Percentiles rank a stretch among this genome's conserved stretches.
phyloP scores from a whole-genome alignment of 306 rosid genomes.

The Pterocarpus santalinus region DNA sequence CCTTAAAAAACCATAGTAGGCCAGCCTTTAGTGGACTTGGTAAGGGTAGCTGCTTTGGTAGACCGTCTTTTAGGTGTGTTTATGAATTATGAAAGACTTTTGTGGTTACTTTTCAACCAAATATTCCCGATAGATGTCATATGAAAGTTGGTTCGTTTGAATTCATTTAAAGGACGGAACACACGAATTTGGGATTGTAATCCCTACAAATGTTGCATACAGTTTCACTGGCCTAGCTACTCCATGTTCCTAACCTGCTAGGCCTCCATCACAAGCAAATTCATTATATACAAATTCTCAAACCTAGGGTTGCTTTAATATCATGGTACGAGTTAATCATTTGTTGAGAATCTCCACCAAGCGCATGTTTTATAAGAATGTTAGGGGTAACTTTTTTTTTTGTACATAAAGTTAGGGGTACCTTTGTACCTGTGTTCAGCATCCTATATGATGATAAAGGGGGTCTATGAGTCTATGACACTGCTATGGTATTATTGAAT shows the following conservation, averaged over 20 bases:
- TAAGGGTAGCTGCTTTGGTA: constrained; percentile 22
- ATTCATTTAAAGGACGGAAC: constrained; percentile 5
- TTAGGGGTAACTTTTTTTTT: constrained; percentile 3
- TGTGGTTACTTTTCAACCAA: constrained; percentile 20
- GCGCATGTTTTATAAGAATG: constrained; percentile 1
- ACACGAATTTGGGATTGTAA: background rate
- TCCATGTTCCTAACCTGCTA: background rate
- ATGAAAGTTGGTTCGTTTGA: background rate
- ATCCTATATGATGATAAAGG: background rate
- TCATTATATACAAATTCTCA: background rate
- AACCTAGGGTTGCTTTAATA: background rate
- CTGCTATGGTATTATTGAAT: constrained; percentile 20
- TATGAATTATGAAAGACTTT: constrained; percentile 17
- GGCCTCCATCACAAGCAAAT: background rate
- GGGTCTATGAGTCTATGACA: constrained; percentile 19
- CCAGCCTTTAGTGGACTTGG: background rate
- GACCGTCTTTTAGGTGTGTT: constrained; percentile 1
- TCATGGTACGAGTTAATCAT: background rate
- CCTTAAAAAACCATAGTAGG: no score
- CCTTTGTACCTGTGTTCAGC: constrained; percentile 31
- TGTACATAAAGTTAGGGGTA: background rate
- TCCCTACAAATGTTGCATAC: background rate
- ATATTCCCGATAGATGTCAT: background rate
- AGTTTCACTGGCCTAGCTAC: background rate
- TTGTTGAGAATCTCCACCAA: constrained; percentile 29